Percentiles rank a stretch among this genome's conserved stretches.
Evolutionary conservation across 2,329 filamentous ascomycete species (phyloP).

Genomic region (Scortechinia acanthostroma): DNA sequence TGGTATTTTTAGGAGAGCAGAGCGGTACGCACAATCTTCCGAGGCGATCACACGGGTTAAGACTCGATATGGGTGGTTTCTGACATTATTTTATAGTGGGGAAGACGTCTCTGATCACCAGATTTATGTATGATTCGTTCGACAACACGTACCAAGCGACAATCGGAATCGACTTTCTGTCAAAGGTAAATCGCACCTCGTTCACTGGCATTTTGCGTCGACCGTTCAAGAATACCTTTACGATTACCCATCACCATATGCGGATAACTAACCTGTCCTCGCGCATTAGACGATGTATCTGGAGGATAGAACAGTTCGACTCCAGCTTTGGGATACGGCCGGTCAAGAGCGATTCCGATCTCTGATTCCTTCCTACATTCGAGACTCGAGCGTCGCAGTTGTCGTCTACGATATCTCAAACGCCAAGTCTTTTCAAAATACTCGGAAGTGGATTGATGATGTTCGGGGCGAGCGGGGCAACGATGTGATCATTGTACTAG

Average conservation of each 20-base stretch:
- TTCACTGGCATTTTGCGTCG: constrained; percentile 7
- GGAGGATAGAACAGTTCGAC: constrained; percentile 91
- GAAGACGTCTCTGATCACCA: constrained; percentile 96
- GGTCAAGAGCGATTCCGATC: constrained; percentile 96
- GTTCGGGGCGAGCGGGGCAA: constrained; percentile 92
- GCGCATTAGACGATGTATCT: constrained; percentile 88
- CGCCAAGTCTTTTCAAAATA: constrained; percentile 96
- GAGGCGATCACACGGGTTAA: neutral
- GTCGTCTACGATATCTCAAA: constrained; percentile 99
- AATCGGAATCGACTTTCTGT: constrained; percentile 98
- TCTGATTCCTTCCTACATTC: constrained; percentile 95
- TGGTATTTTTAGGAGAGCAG: constrained; percentile 97
- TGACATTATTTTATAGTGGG: constrained; percentile 59
- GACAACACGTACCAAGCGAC: constrained; percentile 99
- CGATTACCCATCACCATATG: too few species aligned
- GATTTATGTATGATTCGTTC: constrained; percentile 99
- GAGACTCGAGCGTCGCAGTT: constrained; percentile 93
- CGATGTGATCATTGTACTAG: constrained; percentile 96
- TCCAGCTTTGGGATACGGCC: constrained; percentile 97
- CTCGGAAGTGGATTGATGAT: constrained; percentile 98
- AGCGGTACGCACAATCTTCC: constrained; percentile 67
- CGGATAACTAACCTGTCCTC: neutral
- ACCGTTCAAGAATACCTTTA: too few species aligned
- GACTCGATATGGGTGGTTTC: neutral
- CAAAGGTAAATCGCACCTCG: constrained; percentile 62